Conservation (phyloP, 257 asterid genomes). For the Ligustrum vulgare region DNA sequence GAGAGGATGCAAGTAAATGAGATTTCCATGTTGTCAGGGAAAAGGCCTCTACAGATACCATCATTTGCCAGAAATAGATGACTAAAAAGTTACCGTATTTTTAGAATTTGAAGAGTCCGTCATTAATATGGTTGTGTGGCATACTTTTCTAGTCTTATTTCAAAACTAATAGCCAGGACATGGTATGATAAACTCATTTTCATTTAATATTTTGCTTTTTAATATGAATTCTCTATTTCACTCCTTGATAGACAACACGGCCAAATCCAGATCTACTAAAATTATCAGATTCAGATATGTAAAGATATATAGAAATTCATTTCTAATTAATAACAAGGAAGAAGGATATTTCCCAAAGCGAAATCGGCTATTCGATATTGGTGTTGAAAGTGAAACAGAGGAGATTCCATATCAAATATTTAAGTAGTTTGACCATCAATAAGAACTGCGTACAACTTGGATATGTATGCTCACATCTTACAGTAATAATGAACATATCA, state of each 20-base stretch:
- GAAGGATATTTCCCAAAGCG: not conserved
- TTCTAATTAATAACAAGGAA: not conserved
- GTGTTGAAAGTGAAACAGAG: not conserved
- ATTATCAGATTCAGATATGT: not conserved
- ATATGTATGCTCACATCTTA: not conserved
- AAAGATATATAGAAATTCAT: not conserved
- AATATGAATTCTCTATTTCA: not conserved
- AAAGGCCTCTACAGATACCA: not conserved
- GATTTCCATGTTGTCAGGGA: not conserved
- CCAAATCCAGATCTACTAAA: not conserved
- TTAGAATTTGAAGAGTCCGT: not conserved
- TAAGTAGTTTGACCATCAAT: not conserved
- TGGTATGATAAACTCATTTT: not conserved
- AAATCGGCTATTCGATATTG: not conserved
- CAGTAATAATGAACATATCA: not conserved
- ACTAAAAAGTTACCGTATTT: not conserved
- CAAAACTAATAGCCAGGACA: not conserved
- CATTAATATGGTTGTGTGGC: not conserved
- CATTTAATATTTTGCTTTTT: not conserved
- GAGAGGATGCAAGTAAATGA: not conserved
- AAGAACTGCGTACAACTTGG: not conserved
- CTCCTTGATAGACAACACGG: not conserved
- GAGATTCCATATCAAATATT: not conserved
- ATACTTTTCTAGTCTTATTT: not conserved
- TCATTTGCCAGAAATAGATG: not conserved